Evolutionary conservation across 176 grass and related monocot genomes (phyloP).

Genomic region (Oryza coarctata): DNA sequence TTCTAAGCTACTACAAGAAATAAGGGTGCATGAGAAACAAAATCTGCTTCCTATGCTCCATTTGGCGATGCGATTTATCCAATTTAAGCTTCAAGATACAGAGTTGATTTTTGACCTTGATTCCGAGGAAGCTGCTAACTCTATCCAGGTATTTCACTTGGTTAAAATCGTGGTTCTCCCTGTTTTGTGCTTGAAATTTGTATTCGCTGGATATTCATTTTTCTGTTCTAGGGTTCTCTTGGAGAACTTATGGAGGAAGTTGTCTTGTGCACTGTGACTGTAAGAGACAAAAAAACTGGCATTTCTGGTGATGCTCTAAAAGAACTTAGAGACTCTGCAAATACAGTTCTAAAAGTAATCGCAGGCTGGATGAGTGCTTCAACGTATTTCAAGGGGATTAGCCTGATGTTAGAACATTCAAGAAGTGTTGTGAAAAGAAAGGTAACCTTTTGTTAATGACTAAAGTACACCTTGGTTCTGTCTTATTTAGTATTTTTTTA

Average conservation of each 20-base stretch:
- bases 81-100: constrained; percentile 79
- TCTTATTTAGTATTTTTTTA: constrained; percentile 23
- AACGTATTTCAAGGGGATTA: constrained; percentile 73
- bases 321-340: constrained; percentile 49
- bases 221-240: constrained; percentile 63
- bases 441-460: constrained; percentile 38
- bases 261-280: constrained; percentile 53
- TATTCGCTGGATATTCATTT: constrained; percentile 24
- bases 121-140: constrained; percentile 51
- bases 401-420: constrained; percentile 63
- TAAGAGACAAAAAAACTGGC: constrained; percentile 50
- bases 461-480: constrained; percentile 1
- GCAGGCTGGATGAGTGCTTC: constrained; percentile 77
- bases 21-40: constrained; percentile 50
- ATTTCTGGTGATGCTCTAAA: constrained; percentile 48
- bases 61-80: constrained; percentile 61
- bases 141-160: constrained; percentile 63
- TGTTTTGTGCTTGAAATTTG: not conserved
- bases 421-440: constrained; percentile 78
- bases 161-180: not conserved
- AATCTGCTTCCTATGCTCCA: constrained; percentile 43
- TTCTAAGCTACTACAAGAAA: constrained; percentile 67
- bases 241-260: constrained; percentile 79
- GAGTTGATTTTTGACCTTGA: constrained; percentile 77
- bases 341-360: constrained; percentile 55